phyloP scores from a whole-genome alignment of 768 basidiomycete genomes.

The Pleurotus tuoliensis region DNA sequence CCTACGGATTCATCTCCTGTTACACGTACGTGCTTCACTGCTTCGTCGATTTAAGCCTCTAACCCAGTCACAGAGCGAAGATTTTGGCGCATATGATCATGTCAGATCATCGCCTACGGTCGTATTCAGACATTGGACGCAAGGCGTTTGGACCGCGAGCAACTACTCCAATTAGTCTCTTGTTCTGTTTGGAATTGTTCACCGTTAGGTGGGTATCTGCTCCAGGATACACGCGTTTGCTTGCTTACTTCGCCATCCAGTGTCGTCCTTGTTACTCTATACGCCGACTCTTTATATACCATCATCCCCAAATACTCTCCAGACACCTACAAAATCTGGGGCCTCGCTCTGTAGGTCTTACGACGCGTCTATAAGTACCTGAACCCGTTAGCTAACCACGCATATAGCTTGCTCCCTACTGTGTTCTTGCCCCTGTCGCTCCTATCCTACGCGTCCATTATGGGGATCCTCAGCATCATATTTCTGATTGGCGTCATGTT shows the following conservation, averaged over 20 bases:
- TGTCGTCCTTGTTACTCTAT: constrained; percentile 85
- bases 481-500: constrained; percentile 75
- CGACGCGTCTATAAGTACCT: not conserved
- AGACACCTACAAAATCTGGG: constrained; percentile 71
- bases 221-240: not conserved
- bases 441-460: constrained; percentile 83
- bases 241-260: constrained; percentile 63
- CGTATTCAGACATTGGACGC: constrained; percentile 86
- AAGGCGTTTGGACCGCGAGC: constrained; percentile 83
- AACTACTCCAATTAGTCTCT: constrained; percentile 55
- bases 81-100: constrained; percentile 76
- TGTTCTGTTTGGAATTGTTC: constrained; percentile 89
- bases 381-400: not conserved
- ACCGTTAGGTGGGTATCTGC: constrained; percentile 57
- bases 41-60: not conserved
- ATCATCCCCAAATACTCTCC: constrained; percentile 66
- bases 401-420: constrained; percentile 72
- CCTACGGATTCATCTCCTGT: constrained; percentile 78
- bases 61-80: constrained; percentile 59
- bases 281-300: constrained; percentile 79
- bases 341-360: constrained; percentile 59
- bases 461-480: constrained; percentile 79
- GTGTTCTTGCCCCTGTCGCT: constrained; percentile 83
- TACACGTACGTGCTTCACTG: constrained; percentile 65
- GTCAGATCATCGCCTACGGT: constrained; percentile 62